A percentile compares a stretch with the other conserved stretches of the same genome.
Conservation (phyloP, 768 basidiomycete genomes). For the Dendrothele bispora region DNA sequence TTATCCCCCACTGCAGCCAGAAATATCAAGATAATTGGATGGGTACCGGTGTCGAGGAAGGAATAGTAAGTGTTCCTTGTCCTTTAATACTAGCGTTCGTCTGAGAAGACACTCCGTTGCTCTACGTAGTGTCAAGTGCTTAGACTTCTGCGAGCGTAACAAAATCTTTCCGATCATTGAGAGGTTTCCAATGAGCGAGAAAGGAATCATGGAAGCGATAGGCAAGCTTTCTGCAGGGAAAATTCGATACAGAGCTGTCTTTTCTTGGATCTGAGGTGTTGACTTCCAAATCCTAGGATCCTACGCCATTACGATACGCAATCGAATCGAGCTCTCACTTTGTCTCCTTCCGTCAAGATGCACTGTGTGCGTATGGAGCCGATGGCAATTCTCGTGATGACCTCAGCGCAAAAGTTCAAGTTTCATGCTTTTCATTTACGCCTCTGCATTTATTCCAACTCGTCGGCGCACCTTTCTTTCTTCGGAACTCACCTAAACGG, state of each 20-base stretch:
- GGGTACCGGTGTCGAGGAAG: too few species aligned
- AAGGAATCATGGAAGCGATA: conserved; percentile 30
- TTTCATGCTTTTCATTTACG: too few species aligned
- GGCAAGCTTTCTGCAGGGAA: conserved; percentile 20
- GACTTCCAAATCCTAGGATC: too few species aligned
- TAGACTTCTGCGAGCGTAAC: conserved; percentile 32
- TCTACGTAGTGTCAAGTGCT: conserved; percentile 22
- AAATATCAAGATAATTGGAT: conserved; percentile 7
- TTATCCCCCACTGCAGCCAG: conserved; percentile 7
- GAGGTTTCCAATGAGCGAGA: conserved; percentile 28
- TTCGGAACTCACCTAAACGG: too few species aligned
- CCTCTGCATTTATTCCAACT: too few species aligned
- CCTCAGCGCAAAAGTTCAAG: too few species aligned
- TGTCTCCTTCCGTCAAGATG: too few species aligned
- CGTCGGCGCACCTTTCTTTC: too few species aligned
- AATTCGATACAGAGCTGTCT: conserved; percentile 30
- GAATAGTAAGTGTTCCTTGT: background rate
- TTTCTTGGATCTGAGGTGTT: conserved; percentile 8
- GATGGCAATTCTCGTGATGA: too few species aligned
- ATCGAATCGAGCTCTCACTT: too few species aligned
- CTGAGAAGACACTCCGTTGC: conserved; percentile 15
- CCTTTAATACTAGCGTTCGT: background rate
- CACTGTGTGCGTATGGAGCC: too few species aligned
- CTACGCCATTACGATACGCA: too few species aligned
- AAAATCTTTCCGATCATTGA: conserved; percentile 27